Base-by-base conservation (phyloP, 2,329 filamentous ascomycete species). In the Aspergillus sp. region DNA sequence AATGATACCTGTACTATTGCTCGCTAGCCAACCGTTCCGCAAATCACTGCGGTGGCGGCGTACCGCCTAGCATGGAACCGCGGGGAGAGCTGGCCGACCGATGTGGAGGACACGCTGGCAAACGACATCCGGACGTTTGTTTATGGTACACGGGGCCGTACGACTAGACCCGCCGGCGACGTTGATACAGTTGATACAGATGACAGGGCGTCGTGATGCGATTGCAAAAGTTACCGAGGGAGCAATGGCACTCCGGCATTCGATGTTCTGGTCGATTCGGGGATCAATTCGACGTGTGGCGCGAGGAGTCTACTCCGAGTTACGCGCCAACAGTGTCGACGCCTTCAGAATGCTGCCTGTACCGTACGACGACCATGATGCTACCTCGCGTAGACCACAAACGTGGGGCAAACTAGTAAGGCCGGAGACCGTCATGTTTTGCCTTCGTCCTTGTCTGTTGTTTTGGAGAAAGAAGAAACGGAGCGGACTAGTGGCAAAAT, bases 401-500 rank as follows among this genome's bases (percentile, higher is more conserved):
- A 51, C 45, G 50, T 52, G 45, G 52, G 42, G 45, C 50, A 45
- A 49, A 8, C 26, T 8, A 11, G 7, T 30, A 30, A 24, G 26
- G 26, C 9, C 16, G 22, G 22, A 22, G 5, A 22, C 22, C 22
- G 6, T 38, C 16, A 38, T 38, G 6, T 38, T 38, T n/a, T 38
- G 14, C 16, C 16, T 38, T n/a, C 9, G 16, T 38, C 16, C 13
- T 9, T 3, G 13, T 16, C 14, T 38, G 14, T 38, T 38, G 8
- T 13, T 17, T 38, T 38, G 35, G 16, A 36, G n/a, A 13, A 38
- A n/a, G 22, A 17, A 9, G 7, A 38, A 14, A 38, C 13, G 3
- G 13, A 38, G 13, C 16, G 3, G 30, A 13, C 47, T 42, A 46
- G 50, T 53, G 53, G 53, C 53, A 32, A 55, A 47, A 5, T 36